These are phyloP conservation scores for Groenewaldozyma tartarivorans DNA, from an alignment of 805 yeast genomes.

Conservation along the genomic window DNA sequence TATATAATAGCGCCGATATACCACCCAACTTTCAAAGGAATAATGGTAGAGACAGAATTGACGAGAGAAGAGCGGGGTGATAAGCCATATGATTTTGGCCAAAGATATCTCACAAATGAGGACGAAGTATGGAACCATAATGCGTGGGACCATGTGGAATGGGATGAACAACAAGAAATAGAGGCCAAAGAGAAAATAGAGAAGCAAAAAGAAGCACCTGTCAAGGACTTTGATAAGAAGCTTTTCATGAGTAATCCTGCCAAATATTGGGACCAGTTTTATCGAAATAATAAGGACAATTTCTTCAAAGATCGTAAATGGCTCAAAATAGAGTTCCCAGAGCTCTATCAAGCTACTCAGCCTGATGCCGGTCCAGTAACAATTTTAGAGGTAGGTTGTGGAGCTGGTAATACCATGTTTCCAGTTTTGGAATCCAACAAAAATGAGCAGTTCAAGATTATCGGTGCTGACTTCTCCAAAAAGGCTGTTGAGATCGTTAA, in stretches of 20 bases:
- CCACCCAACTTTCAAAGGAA: neutral
- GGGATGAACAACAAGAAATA: slow-evolving; percentile 82
- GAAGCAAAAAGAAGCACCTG: slow-evolving; percentile 73
- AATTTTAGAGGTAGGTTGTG: slow-evolving; percentile 92
- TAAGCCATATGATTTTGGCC: slow-evolving; percentile 87
- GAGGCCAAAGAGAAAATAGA: slow-evolving; percentile 68
- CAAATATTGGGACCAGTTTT: slow-evolving; percentile 90
- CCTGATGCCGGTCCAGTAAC: slow-evolving; percentile 59
- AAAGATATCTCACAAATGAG: slow-evolving; percentile 58
- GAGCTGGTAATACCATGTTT: slow-evolving; percentile 94
- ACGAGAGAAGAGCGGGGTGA: slow-evolving; percentile 51
- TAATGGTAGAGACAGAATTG: slow-evolving; percentile 7
- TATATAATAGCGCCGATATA: neutral
- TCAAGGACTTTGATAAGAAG: slow-evolving; percentile 72
- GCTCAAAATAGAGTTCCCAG: slow-evolving; percentile 91
- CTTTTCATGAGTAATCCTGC: slow-evolving; percentile 80
- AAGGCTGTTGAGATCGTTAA: slow-evolving; percentile 84
- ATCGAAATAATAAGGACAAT: slow-evolving; percentile 81
- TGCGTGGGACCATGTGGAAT: slow-evolving; percentile 96
- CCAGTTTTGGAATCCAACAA: slow-evolving; percentile 79
- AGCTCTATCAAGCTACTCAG: slow-evolving; percentile 67
- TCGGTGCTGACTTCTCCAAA: slow-evolving; percentile 84
- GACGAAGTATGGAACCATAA: slow-evolving; percentile 81
- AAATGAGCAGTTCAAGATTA: slow-evolving; percentile 62
- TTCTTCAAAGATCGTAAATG: slow-evolving; percentile 95